Evolutionary conservation across 352 stramenopile species (phyloP).

Genomic region (Elongisporangium prolatum): DNA sequence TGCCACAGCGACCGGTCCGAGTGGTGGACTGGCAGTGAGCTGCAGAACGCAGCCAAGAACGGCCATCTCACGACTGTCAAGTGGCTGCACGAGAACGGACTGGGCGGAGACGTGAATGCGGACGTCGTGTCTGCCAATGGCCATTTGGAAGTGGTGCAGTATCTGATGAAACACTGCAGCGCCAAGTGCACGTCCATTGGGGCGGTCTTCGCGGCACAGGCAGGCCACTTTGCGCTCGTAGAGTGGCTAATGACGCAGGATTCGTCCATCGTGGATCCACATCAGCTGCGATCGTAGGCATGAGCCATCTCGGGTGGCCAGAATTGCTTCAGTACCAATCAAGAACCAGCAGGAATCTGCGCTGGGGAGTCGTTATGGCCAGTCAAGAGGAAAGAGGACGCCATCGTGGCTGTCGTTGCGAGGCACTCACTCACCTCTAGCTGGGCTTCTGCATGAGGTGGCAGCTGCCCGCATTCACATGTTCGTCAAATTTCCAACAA

Average conservation of each 20-base stretch:
- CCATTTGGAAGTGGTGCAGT: constrained; percentile 1
- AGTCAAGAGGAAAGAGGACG: no score
- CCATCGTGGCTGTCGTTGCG: no score
- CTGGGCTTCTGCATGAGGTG: no score
- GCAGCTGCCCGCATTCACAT: no score
- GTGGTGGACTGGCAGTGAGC: constrained; percentile 12
- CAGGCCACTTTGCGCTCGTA: neutral
- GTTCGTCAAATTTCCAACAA: no score
- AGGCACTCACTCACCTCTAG: no score
- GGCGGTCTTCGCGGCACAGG: neutral
- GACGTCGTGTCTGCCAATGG: neutral
- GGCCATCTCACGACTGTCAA: constrained; percentile 4
- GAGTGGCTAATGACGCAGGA: neutral
- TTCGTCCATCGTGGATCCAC: neutral
- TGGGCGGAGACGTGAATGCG: neutral
- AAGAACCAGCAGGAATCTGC: no score
- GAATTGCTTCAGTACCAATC: no score
- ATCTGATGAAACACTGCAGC: neutral
- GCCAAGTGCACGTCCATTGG: neutral
- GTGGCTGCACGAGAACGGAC: neutral
- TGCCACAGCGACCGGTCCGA: constrained; percentile 4
- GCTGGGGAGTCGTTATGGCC: no score
- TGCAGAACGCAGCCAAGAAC: constrained; percentile 47
- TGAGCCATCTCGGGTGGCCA: no score
- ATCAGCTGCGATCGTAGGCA: neutral